A percentile compares a stretch with the other conserved stretches of the same genome.
Evolutionary conservation across 1,284 basidiomycete genomes (phyloP).

Genomic region (Ustilago nuda): DNA sequence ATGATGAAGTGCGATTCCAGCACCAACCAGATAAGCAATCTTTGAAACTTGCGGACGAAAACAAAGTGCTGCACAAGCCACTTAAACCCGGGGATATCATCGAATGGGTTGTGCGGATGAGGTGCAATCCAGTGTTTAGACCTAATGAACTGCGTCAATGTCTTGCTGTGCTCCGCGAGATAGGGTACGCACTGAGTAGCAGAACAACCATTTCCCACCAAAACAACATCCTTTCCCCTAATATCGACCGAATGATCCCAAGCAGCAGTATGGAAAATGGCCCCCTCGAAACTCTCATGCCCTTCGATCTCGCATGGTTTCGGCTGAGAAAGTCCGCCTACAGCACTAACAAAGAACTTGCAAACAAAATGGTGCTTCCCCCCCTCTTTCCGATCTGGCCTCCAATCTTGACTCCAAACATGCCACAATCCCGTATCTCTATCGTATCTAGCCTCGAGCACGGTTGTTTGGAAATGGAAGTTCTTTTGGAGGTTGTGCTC

Average conservation of each 20-base stretch:
- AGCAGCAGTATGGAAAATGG: slow-evolving; percentile 68
- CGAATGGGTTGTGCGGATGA: slow-evolving; percentile 51
- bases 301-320: slow-evolving; percentile 63
- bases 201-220: slow-evolving; percentile 67
- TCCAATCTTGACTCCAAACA: slow-evolving; percentile 50
- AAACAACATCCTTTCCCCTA: slow-evolving; percentile 66
- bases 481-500: slow-evolving; percentile 53
- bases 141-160: slow-evolving; percentile 61
- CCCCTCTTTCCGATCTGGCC: slow-evolving; percentile 1
- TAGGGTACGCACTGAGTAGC: slow-evolving; percentile 63
- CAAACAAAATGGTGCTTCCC: slow-evolving; percentile 59
- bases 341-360: slow-evolving; percentile 62
- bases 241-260: slow-evolving; percentile 68
- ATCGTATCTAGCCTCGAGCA: slow-evolving; percentile 59
- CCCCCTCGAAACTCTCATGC: slow-evolving; percentile 61
- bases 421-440: slow-evolving; percentile 63
- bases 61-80: slow-evolving; percentile 56
- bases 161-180: slow-evolving; percentile 55
- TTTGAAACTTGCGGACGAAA: slow-evolving; percentile 52
- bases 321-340: slow-evolving; percentile 65
- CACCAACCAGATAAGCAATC: slow-evolving; percentile 58
- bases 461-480: slow-evolving; percentile 59
- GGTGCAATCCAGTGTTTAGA: slow-evolving; percentile 66
- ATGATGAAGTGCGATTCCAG: slow-evolving; percentile 61
- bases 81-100: slow-evolving; percentile 51